These are phyloP conservation scores for Cladosporium phlei DNA, from an alignment of 2,329 filamentous ascomycete species.

Conservation along the genomic window DNA sequence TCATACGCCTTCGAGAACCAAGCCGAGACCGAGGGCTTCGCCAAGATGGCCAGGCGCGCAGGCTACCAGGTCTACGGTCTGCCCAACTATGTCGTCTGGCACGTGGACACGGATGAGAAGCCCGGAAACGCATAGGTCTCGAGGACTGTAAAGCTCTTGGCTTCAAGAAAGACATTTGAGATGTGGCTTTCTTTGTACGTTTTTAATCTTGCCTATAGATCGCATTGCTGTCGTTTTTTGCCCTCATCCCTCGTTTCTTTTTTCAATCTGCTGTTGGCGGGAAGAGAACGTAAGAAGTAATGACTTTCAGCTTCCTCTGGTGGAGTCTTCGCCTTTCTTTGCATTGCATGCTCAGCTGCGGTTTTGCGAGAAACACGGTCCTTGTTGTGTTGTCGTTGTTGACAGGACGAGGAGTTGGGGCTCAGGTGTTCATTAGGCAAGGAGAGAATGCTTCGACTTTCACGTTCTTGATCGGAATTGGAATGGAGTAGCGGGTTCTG, in stretches of 20 bases:
- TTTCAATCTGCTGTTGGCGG: not conserved
- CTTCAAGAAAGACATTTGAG: too few relatives aligned
- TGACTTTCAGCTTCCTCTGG: too few relatives aligned
- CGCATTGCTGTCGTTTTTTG: not conserved
- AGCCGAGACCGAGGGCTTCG: conserved; percentile 96
- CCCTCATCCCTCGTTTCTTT: not conserved
- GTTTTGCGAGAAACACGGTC: too few relatives aligned
- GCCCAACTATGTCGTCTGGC: conserved; percentile 98
- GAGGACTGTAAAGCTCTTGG: too few relatives aligned
- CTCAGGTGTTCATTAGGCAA: too few relatives aligned
- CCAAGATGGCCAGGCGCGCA: conserved; percentile 95
- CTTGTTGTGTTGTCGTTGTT: too few relatives aligned
- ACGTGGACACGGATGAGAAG: conserved; percentile 95
- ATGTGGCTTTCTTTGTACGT: conserved; percentile 3
- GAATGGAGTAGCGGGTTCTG: too few relatives aligned
- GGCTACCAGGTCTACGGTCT: conserved; percentile 89
- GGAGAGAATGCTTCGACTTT: too few relatives aligned
- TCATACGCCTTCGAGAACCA: conserved; percentile 97
- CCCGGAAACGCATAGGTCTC: conserved; percentile 60
- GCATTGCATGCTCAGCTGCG: too few relatives aligned
- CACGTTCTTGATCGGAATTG: too few relatives aligned
- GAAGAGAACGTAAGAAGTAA: not conserved
- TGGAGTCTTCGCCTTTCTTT: too few relatives aligned
- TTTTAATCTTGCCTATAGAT: not conserved
- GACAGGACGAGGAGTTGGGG: too few relatives aligned